Evolutionary conservation across 129 eudicot species (phyloP).

Genomic region (Tagetes erecta): DNA sequence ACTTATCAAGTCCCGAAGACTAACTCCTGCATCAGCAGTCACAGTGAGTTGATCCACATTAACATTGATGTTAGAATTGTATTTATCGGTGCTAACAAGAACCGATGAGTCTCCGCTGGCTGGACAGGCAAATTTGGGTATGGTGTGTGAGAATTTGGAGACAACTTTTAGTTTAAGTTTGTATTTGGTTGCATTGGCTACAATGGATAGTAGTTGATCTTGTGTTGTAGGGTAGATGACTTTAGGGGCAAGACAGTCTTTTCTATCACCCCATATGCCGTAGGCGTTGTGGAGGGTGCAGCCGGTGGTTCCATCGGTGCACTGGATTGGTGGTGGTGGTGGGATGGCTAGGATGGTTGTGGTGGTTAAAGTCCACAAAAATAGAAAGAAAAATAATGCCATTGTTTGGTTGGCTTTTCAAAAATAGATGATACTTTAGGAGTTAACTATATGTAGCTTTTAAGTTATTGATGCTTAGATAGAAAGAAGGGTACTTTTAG

Average conservation of each 20-base stretch:
- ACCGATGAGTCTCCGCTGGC: conserved; percentile 27
- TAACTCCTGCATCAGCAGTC: conserved; percentile 74
- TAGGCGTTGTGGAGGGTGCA: conserved; percentile 74
- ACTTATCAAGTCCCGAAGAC: conserved; percentile 55
- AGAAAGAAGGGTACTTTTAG: neutral
- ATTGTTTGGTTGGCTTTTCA: neutral
- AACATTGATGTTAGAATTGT: conserved; percentile 40
- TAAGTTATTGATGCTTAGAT: conserved; percentile 13
- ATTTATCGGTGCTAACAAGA: conserved; percentile 63
- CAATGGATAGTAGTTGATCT: conserved; percentile 51
- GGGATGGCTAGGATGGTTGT: conserved; percentile 46
- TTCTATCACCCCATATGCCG: conserved; percentile 74
- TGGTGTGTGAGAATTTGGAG: conserved; percentile 83
- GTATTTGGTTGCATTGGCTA: conserved; percentile 56
- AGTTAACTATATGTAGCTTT: neutral
- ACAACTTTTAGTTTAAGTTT: conserved; percentile 61
- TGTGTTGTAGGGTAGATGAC: conserved; percentile 63
- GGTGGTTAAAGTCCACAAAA: conserved; percentile 20
- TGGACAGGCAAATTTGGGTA: conserved; percentile 76
- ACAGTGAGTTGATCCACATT: conserved; percentile 39
- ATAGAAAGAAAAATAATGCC: conserved; percentile 2
- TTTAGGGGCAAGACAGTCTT: conserved; percentile 46
- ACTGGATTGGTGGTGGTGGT: conserved; percentile 52
- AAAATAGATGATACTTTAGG: conserved; percentile 13
- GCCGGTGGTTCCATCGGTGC: conserved; percentile 37